Base-by-base conservation (phyloP, 2,329 filamentous ascomycete species). In the Fusarium buxicola region DNA sequence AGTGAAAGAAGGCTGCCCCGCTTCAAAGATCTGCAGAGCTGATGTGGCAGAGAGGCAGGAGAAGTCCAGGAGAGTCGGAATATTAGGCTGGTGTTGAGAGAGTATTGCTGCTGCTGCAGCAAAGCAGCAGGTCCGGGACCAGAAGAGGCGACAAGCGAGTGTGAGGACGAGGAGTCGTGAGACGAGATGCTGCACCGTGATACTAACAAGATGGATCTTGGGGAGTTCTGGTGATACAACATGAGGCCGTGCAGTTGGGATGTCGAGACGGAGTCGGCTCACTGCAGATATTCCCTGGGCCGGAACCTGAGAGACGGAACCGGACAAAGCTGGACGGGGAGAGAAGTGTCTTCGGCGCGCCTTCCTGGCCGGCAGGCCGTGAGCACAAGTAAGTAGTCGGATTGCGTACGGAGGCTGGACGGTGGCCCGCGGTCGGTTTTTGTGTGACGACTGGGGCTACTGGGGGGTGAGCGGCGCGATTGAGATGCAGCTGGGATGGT, bases 171-270 rank as follows among this genome's bases (percentile, higher is more conserved):
- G 63, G 45, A 63, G 44, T 43, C 66, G 81, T 83, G 73, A 76
- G 79, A 84, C 82, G 78, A 79, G 79, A 80, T 80, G 78, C 77
- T 80, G 79, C 78, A 80, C 76, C 73, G 81, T 81, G 77, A 80
- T 80, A 83, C 80, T 79, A 71, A 75, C 72, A 78, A 78, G 76
- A 76, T 76, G 74, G 76, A 75, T 77, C 74, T 75, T 77, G 77
- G 75, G 74, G 74, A 73, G 72, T 74, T 73, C 73, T 75, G 69
- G 81, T 83, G 72, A 77, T 78, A 84, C 82, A 73, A 73, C 78
- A 81, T 81, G 76, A 77, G 76, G 79, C 76, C 77, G 75, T 80
- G 78, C 70, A 77, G 76, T 76, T 77, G 73, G 74, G 74, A 74
- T 76, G 74, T 78, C 75, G 76, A 75, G 75, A 75, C 73, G 76